Percentiles rank a stretch among this genome's conserved stretches.
phyloP scores from a whole-genome alignment of 768 basidiomycete species.

The Boletus pseudopeckii region DNA sequence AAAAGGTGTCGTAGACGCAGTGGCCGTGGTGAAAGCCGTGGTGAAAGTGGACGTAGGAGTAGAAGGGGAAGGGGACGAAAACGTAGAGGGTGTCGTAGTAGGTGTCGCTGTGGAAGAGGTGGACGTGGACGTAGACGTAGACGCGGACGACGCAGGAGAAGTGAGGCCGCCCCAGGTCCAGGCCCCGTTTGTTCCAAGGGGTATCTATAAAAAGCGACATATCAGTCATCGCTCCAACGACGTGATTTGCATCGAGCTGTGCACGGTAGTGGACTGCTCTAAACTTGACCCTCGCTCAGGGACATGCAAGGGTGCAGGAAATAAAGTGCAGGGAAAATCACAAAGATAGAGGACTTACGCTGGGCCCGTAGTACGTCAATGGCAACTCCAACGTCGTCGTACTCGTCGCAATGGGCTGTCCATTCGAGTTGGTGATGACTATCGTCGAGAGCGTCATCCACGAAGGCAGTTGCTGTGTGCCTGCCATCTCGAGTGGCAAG shows the following conservation, averaged over 20 bases:
- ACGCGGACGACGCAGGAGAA: constrained; percentile 47
- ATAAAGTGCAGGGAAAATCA: background rate
- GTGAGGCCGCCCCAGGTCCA: constrained; percentile 78
- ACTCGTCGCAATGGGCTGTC: constrained; percentile 52
- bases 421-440: constrained; percentile 50
- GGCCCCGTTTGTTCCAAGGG: constrained; percentile 54
- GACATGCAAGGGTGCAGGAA: background rate
- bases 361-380: constrained; percentile 79
- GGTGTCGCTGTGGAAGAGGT: constrained; percentile 21
- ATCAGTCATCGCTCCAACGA: constrained; percentile 13
- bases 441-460: constrained; percentile 64
- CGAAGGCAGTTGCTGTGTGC: constrained; percentile 65
- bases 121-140: constrained; percentile 13
- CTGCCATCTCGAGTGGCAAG: constrained; percentile 25
- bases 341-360: constrained; percentile 47
- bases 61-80: constrained; percentile 26
- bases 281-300: background rate
- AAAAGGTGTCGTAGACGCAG: constrained; percentile 26
- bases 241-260: constrained; percentile 5
- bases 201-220: constrained; percentile 50
- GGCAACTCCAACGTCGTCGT: constrained; percentile 63
- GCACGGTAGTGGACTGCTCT: background rate
- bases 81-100: constrained; percentile 27
- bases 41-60: constrained; percentile 21
- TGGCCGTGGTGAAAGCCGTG: background rate